Evolutionary conservation across 2,329 filamentous ascomycete species (phyloP).

Genomic region (Cladosporium sp.): DNA sequence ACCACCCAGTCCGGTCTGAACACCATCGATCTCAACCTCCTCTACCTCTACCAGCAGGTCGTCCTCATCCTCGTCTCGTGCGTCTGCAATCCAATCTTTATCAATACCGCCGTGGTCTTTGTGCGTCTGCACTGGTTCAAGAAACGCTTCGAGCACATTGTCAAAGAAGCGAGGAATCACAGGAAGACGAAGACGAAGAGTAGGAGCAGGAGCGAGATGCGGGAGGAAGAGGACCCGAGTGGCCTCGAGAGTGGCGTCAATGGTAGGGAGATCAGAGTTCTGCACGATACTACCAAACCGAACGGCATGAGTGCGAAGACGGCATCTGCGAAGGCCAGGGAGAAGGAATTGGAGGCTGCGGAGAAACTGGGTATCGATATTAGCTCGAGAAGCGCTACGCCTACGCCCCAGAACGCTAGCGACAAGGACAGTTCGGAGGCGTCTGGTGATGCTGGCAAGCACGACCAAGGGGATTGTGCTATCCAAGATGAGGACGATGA

Average conservation of each 20-base stretch:
- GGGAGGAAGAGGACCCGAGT: slow-evolving; percentile 44
- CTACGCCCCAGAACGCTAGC: slow-evolving; percentile 6
- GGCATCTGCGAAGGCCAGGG: slow-evolving; percentile 47
- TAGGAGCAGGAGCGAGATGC: slow-evolving; percentile 11
- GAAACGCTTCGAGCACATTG: slow-evolving; percentile 85
- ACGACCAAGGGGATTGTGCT: slow-evolving; percentile 2
- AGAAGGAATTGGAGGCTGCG: slow-evolving; percentile 27
- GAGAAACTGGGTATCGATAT: slow-evolving; percentile 43
- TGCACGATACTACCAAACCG: slow-evolving; percentile 54
- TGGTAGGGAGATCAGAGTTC: slow-evolving; percentile 61
- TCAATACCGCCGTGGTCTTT: slow-evolving; percentile 84
- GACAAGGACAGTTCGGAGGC: slow-evolving; percentile 1
- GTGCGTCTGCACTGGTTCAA: slow-evolving; percentile 97
- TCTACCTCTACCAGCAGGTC: slow-evolving; percentile 50
- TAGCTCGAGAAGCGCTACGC: slow-evolving; percentile 23
- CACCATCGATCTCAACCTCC: slow-evolving; percentile 53
- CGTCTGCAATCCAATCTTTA: slow-evolving; percentile 76
- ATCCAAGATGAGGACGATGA: slow-evolving; percentile 12
- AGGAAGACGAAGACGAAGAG: slow-evolving; percentile 62
- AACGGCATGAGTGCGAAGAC: slow-evolving; percentile 48
- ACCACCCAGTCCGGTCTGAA: slow-evolving; percentile 94
- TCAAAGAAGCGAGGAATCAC: slow-evolving; percentile 63
- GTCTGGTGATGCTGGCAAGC: neutral
- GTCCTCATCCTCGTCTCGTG: slow-evolving; percentile 68
- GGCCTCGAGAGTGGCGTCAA: slow-evolving; percentile 52